Percentiles rank a stretch among this genome's conserved stretches.
These are phyloP conservation scores for Ophiosphaerella narmari DNA, from an alignment of 2,329 filamentous ascomycete species.

Conservation along the genomic window DNA sequence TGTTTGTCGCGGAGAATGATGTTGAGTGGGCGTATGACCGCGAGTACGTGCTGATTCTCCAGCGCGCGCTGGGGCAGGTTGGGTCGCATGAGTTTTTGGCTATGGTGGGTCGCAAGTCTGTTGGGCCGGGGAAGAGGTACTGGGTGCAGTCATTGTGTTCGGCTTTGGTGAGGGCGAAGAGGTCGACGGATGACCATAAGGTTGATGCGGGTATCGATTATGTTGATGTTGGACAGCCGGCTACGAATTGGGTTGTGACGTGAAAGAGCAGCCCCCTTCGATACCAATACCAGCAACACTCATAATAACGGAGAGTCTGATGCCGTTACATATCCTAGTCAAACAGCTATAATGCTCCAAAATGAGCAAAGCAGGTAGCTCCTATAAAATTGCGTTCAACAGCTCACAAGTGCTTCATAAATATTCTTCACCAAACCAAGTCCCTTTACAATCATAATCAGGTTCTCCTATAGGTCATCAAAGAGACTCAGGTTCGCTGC, in stretches of 20 bases:
- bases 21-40: slow-evolving; percentile 17
- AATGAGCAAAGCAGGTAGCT: too few species aligned
- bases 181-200: slow-evolving; percentile 11
- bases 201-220: slow-evolving; percentile 13
- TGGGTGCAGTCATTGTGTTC: slow-evolving; percentile 16
- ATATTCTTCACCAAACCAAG: too few species aligned
- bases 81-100: slow-evolving; percentile 11
- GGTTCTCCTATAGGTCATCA: too few species aligned
- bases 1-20: slow-evolving; percentile 15
- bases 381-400: too few species aligned
- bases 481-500: too few species aligned
- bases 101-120: slow-evolving; percentile 13
- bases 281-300: not conserved
- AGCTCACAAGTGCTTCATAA: too few species aligned
- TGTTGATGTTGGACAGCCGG: slow-evolving; percentile 9
- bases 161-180: slow-evolving; percentile 6
- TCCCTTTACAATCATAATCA: too few species aligned
- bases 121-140: slow-evolving; percentile 14
- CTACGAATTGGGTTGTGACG: slow-evolving; percentile 16
- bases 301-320: too few species aligned
- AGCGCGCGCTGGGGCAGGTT: slow-evolving; percentile 6
- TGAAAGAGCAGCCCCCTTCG: not conserved
- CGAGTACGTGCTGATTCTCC: slow-evolving; percentile 14
- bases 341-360: too few species aligned
- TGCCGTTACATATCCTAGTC: too few species aligned